These are phyloP conservation scores for Austroboletus niveus DNA, from an alignment of 1,284 basidiomycete species.

Conservation along the genomic window DNA sequence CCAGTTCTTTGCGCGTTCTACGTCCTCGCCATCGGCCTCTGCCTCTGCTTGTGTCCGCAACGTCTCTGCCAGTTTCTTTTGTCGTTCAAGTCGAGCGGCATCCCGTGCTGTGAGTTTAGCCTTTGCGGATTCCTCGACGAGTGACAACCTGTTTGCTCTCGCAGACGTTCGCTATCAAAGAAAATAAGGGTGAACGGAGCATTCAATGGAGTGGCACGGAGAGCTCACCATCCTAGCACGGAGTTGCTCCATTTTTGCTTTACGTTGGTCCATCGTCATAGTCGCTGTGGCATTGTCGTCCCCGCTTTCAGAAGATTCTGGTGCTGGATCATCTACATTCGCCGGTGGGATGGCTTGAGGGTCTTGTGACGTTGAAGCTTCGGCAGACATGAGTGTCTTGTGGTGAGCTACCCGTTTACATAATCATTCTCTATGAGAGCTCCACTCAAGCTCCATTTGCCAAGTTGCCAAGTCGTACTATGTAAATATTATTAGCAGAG, in stretches of 20 bases:
- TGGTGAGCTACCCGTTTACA: too few relatives aligned
- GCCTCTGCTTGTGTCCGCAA: slow-evolving; percentile 86
- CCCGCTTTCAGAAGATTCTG: slow-evolving; percentile 8
- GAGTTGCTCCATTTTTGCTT: slow-evolving; percentile 74
- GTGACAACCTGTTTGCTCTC: slow-evolving; percentile 77
- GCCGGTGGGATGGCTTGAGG: not conserved
- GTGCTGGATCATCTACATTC: not conserved
- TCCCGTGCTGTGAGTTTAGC: slow-evolving; percentile 76
- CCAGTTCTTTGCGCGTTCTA: slow-evolving; percentile 51
- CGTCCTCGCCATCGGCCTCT: slow-evolving; percentile 83
- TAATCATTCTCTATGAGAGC: too few relatives aligned
- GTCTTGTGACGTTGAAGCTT: not conserved
- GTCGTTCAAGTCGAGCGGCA: slow-evolving; percentile 77
- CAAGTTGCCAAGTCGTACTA: too few relatives aligned
- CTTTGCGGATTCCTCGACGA: slow-evolving; percentile 80
- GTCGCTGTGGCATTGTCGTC: slow-evolving; percentile 17
- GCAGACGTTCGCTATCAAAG: slow-evolving; percentile 65
- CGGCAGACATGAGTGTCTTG: not conserved
- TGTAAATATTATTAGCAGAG: too few relatives aligned
- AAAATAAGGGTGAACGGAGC: not conserved
- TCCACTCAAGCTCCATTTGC: too few relatives aligned
- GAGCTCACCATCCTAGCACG: slow-evolving; percentile 72
- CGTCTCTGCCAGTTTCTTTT: slow-evolving; percentile 86
- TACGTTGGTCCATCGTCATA: slow-evolving; percentile 68
- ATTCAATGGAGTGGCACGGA: not conserved